phyloP scores from a whole-genome alignment of 2,329 filamentous ascomycete genomes.

The Penicillium sp. region DNA sequence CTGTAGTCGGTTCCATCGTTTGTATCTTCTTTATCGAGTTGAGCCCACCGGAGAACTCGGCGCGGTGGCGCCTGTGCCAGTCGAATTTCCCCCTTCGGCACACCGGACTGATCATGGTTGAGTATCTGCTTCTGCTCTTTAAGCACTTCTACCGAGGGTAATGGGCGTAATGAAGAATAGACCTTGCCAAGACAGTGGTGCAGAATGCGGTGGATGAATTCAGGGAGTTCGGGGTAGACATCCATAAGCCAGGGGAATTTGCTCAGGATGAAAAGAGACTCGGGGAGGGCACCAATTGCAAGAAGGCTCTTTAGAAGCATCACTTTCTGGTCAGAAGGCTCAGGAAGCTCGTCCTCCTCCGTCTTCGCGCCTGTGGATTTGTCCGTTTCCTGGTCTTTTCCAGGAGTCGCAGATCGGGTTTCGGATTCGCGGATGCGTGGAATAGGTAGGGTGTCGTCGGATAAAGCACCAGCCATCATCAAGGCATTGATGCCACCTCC shows the following conservation, averaged over 20 bases:
- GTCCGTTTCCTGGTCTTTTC: constrained; percentile 47
- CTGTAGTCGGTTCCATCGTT: constrained; percentile 69
- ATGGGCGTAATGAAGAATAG: too few species aligned
- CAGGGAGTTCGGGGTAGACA: constrained; percentile 68
- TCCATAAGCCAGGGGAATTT: constrained; percentile 89
- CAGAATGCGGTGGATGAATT: constrained; percentile 74
- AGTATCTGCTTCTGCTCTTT: too few species aligned
- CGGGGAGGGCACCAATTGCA: constrained; percentile 82
- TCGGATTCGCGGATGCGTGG: constrained; percentile 47
- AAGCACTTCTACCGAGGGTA: too few species aligned
- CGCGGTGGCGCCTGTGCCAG: constrained; percentile 52
- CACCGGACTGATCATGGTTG: constrained; percentile 61
- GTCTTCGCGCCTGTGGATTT: constrained; percentile 29
- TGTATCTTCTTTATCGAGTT: constrained; percentile 66
- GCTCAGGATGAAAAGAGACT: constrained; percentile 83
- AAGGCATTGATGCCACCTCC: constrained; percentile 73
- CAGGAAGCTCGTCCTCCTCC: constrained; percentile 51
- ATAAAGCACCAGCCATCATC: constrained; percentile 73
- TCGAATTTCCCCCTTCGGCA: constrained; percentile 62
- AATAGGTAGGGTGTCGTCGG: constrained; percentile 62
- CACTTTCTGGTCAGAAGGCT: constrained; percentile 81
- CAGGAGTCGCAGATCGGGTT: constrained; percentile 46
- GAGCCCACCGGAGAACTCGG: constrained; percentile 71
- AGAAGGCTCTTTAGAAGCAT: constrained; percentile 74
- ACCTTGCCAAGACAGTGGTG: constrained; percentile 74